phyloP scores from a whole-genome alignment of 2,329 filamentous ascomycete species.

The Sclerotinia glacialis region DNA sequence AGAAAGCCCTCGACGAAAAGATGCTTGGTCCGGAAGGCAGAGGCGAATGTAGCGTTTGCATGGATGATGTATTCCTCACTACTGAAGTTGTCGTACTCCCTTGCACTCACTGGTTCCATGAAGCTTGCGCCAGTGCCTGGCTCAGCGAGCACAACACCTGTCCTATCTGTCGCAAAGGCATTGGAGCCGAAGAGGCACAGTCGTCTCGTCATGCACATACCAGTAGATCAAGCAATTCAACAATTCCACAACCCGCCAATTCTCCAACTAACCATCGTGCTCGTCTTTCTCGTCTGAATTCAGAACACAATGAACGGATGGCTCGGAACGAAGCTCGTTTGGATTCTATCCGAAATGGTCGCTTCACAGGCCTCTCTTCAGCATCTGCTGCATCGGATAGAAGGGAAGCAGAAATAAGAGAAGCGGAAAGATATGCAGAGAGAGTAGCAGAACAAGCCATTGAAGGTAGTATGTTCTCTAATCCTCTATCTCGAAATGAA shows the following conservation, averaged over 20 bases:
- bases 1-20: conserved; percentile 64
- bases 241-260: neutral
- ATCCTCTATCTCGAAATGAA: neutral
- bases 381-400: conserved; percentile 21
- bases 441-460: neutral
- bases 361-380: conserved; percentile 26
- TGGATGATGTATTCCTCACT: conserved; percentile 73
- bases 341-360: conserved; percentile 32
- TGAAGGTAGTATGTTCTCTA: neutral
- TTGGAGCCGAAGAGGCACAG: conserved; percentile 30
- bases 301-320: conserved; percentile 16
- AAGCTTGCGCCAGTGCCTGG: conserved; percentile 78
- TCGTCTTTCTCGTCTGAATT: conserved; percentile 7
- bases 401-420: conserved; percentile 1
- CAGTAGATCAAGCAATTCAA: conserved; percentile 21
- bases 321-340: conserved; percentile 36
- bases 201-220: conserved; percentile 21
- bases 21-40: conserved; percentile 65
- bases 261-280: conserved; percentile 20
- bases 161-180: conserved; percentile 66
- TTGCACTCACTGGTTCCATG: conserved; percentile 93
- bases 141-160: conserved; percentile 89
- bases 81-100: conserved; percentile 75
- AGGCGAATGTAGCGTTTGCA: conserved; percentile 91
- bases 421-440: neutral